These are phyloP conservation scores for Sporisorium scitamineum DNA, from an alignment of 1,284 basidiomycete genomes.

Conservation along the genomic window DNA sequence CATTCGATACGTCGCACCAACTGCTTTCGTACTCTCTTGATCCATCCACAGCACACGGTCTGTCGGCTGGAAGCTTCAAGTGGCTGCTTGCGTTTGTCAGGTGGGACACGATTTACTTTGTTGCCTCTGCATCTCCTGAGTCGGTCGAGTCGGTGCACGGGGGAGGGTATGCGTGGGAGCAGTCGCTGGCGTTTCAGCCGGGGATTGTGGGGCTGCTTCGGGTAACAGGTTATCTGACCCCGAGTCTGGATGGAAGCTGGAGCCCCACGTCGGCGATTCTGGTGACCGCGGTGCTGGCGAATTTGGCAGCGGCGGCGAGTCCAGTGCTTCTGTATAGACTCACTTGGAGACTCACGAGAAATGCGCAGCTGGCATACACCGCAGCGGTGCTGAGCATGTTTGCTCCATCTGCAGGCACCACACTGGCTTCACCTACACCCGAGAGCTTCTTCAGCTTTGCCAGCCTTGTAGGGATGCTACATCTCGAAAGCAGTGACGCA, in stretches of 20 bases:
- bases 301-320: conserved; percentile 70
- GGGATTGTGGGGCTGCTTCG: conserved; percentile 70
- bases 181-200: conserved; percentile 89
- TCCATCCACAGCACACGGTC: conserved; percentile 1
- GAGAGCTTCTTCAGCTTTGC: conserved; percentile 87
- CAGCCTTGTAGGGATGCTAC: conserved; percentile 49
- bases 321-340: conserved; percentile 73
- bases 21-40: conserved; percentile 46
- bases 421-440: conserved; percentile 79
- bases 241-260: conserved; percentile 38
- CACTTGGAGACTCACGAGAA: conserved; percentile 64
- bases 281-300: conserved; percentile 38
- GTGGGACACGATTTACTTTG: conserved; percentile 91
- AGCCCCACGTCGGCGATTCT: conserved; percentile 42
- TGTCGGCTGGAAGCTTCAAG: conserved; percentile 14
- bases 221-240: conserved; percentile 25
- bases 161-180: conserved; percentile 77
- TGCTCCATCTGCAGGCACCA: conserved; percentile 80
- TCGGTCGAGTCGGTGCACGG: background rate
- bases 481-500: conserved; percentile 1
- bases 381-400: conserved; percentile 79
- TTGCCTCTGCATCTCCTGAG: conserved; percentile 45
- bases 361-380: conserved; percentile 75
- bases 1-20: conserved; percentile 60
- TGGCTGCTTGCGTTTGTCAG: conserved; percentile 72